Percentiles rank a stretch among this genome's conserved stretches.
phyloP scores from a whole-genome alignment of 345 rosid species.

The Trapa bicornis region DNA sequence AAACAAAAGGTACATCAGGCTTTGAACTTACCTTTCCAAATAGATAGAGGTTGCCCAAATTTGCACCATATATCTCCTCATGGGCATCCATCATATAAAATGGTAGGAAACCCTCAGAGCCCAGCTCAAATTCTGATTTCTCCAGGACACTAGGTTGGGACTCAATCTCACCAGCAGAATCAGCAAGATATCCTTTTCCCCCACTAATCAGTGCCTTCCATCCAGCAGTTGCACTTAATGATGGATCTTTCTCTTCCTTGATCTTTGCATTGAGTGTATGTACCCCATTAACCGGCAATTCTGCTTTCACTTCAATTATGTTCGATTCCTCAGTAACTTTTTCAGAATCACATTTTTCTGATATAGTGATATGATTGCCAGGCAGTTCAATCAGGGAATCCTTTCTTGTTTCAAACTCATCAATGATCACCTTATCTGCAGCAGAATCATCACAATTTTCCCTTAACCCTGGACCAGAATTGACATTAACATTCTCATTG shows the following conservation, averaged over 20 bases:
- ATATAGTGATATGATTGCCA: not conserved
- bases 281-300: slow-evolving; percentile 20
- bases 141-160: slow-evolving; percentile 22
- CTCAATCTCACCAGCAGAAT: slow-evolving; percentile 14
- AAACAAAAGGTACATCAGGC: not conserved
- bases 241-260: slow-evolving; percentile 44
- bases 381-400: not conserved
- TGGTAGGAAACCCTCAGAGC: slow-evolving; percentile 52
- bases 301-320: slow-evolving; percentile 23
- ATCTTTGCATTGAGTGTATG: slow-evolving; percentile 62
- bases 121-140: slow-evolving; percentile 59
- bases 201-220: slow-evolving; percentile 59
- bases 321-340: slow-evolving; percentile 10
- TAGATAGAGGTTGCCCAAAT: slow-evolving; percentile 67
- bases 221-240: slow-evolving; percentile 68
- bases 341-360: slow-evolving; percentile 3
- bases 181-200: slow-evolving; percentile 18
- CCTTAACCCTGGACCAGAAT: not conserved
- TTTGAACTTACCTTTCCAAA: slow-evolving; percentile 69
- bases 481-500: slow-evolving; percentile 5
- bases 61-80: slow-evolving; percentile 75
- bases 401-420: slow-evolving; percentile 6
- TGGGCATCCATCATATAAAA: slow-evolving; percentile 73
- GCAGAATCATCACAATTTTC: slow-evolving; percentile 12
- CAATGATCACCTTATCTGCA: slow-evolving; percentile 12